Evolutionary conservation across 192 early-diverging fungal species (phyloP).

Genomic region (Fimicolochytrium jonesii): DNA sequence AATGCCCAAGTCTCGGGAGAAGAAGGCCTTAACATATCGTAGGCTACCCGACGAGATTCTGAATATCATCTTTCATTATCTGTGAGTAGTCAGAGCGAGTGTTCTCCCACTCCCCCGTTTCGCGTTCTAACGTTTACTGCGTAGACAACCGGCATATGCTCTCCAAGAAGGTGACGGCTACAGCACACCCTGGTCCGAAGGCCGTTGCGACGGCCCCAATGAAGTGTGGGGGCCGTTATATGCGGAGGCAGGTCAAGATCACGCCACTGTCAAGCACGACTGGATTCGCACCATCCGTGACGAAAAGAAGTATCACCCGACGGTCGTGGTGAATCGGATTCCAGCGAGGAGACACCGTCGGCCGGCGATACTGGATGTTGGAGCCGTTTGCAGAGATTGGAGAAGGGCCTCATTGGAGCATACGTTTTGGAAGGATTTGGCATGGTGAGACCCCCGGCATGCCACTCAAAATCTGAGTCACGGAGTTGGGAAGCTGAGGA

Average conservation of each 20-base stretch:
- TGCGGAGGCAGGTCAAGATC: neutral
- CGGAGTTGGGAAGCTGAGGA: neutral
- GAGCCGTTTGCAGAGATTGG: conserved; percentile 10
- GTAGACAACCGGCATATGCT: too few species aligned
- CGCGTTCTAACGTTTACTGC: too few species aligned
- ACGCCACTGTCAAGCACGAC: neutral
- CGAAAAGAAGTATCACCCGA: conserved; percentile 7
- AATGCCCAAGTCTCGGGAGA: too few species aligned
- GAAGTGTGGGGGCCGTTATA: conserved; percentile 14
- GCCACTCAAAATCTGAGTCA: neutral
- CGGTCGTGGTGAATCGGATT: neutral
- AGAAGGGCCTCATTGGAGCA: conserved; percentile 4
- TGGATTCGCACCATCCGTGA: neutral
- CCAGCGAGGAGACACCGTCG: neutral
- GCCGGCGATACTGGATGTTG: neutral
- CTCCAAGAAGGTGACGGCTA: neutral
- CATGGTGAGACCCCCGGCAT: neutral
- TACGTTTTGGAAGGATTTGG: conserved; percentile 21
- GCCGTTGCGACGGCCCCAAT: neutral
- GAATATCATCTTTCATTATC: too few species aligned
- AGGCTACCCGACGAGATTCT: too few species aligned
- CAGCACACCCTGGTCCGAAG: conserved; percentile 16
- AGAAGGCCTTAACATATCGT: too few species aligned
- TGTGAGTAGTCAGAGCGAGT: too few species aligned
- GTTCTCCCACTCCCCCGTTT: too few species aligned